Evolutionary conservation across 1,139 yeast genomes (phyloP), one percentile per base, ranked within the genome.

Genomic region (Taphrina flavorubra): DNA sequence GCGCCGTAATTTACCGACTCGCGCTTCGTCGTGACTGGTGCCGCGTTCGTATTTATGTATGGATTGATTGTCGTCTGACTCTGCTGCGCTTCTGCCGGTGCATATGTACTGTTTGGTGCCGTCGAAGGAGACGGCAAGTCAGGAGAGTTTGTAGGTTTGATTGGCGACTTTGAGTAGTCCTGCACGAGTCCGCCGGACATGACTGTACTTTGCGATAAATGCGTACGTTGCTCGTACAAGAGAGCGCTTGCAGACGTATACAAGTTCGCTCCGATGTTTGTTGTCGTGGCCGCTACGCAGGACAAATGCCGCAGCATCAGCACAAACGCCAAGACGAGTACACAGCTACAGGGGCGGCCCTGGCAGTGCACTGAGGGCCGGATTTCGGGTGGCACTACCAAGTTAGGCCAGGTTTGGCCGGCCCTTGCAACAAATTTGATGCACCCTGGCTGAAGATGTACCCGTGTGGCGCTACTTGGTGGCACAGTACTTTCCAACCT

Each of bases 111-210:
- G 6, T 20, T 11, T 20, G 13, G 2, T 6, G 36, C 13, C 10
- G 36, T 11, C 11, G 36, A 18, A n/a, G 31, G 36, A 10, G 10
- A 1, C n/a, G 53, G 53, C n/a, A 49, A 8, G 8, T 44, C 47
- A 49, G 53, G 53, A n/a, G 53, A 49, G 53, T n/a, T 56, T 8
- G 11, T 14, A 3, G 57, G 57, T 53, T 58, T 58, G 51, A 58
- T 58, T 6, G 62, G 62, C 1, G 62, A 58, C 62, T 58, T 58
- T 8, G 62, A 58, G 40, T 58, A 58, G 46, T 58, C 62, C 42
- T 58, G 62, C 14, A 58, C 62, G 39, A 58, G 53, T 6, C 60
- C 60, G 11, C 62, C 62, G 6, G 62, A 44, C 62, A 58, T 58
- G n/a, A 1, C 3, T 44, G 18, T 44, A 10, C 8, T 44, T 11